Evolutionary conservation across 1,284 basidiomycete species (phyloP).

Genomic region (Cryptococcus sp.): DNA sequence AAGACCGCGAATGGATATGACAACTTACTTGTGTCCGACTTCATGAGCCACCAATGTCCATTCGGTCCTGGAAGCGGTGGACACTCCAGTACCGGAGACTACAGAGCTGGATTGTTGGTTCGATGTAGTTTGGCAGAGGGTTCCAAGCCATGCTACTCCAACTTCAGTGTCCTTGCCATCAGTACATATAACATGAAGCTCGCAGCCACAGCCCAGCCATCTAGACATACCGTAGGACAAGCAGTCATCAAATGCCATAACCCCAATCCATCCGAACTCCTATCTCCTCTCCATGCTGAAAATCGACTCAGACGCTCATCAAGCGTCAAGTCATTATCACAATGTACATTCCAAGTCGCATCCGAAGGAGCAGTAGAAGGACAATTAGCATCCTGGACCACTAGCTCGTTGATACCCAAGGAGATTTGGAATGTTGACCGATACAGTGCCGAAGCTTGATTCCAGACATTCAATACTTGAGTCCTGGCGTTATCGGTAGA

Average conservation of each 20-base stretch:
- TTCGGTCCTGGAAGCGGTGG: slow-evolving; percentile 59
- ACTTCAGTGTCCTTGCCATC: slow-evolving; percentile 56
- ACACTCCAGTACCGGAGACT: slow-evolving; percentile 79
- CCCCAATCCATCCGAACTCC: slow-evolving; percentile 64
- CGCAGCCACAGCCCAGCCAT: not conserved
- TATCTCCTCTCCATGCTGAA: slow-evolving; percentile 73
- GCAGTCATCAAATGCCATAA: slow-evolving; percentile 89
- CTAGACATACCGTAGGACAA: slow-evolving; percentile 65
- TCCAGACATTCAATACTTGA: slow-evolving; percentile 70
- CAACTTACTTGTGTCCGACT: slow-evolving; percentile 54
- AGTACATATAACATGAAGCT: not conserved
- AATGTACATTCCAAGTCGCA: slow-evolving; percentile 52
- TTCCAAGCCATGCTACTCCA: slow-evolving; percentile 84
- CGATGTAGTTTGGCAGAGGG: slow-evolving; percentile 61
- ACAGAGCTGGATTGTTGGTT: slow-evolving; percentile 53
- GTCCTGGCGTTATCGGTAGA: slow-evolving; percentile 61
- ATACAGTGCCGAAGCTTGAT: slow-evolving; percentile 66
- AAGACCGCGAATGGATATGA: slow-evolving; percentile 50
- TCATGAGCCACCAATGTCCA: slow-evolving; percentile 80
- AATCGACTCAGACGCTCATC: slow-evolving; percentile 73
- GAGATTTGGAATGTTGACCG: slow-evolving; percentile 79
- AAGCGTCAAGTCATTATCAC: slow-evolving; percentile 52
- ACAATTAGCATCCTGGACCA: slow-evolving; percentile 46
- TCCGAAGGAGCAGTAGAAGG: slow-evolving; percentile 50
- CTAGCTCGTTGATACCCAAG: slow-evolving; percentile 69